These are phyloP conservation scores for Dioszegia crocea DNA, from an alignment of 768 basidiomycete species.

Conservation along the genomic window DNA sequence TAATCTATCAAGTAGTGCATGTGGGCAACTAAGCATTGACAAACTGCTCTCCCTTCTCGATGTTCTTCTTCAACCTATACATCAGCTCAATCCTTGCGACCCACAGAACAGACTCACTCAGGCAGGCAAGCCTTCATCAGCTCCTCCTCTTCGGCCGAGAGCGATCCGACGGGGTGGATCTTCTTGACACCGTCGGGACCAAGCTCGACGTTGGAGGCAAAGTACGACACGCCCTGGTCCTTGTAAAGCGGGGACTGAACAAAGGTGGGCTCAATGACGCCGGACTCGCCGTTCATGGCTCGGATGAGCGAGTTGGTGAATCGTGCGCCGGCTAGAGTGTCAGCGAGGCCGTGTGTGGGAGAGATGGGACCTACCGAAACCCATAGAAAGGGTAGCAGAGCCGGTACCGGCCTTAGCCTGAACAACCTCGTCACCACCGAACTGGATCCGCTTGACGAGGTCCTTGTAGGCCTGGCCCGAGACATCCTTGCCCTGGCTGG, in stretches of 20 bases:
- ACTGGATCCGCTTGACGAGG: slow-evolving; percentile 91
- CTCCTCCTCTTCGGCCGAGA: slow-evolving; percentile 67
- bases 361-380: slow-evolving; percentile 88
- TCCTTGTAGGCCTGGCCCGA: slow-evolving; percentile 61
- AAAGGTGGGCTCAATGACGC: slow-evolving; percentile 76
- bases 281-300: slow-evolving; percentile 82
- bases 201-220: slow-evolving; percentile 82
- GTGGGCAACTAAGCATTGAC: slow-evolving; percentile 20
- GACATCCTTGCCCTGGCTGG: slow-evolving; percentile 63
- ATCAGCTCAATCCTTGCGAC: neutral
- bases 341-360: slow-evolving; percentile 54
- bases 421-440: slow-evolving; percentile 94
- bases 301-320: slow-evolving; percentile 78
- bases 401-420: slow-evolving; percentile 90
- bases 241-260: slow-evolving; percentile 68
- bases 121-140: slow-evolving; percentile 76
- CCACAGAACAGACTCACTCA: slow-evolving; percentile 54
- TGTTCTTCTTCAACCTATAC: slow-evolving; percentile 80
- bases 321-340: slow-evolving; percentile 65
- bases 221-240: slow-evolving; percentile 74
- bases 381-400: slow-evolving; percentile 70
- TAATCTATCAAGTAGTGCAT: no score
- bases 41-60: slow-evolving; percentile 73
- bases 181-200: slow-evolving; percentile 76
- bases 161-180: slow-evolving; percentile 72